phyloP scores from a whole-genome alignment of 768 basidiomycete species.

The Leccinum aurantiacum region DNA sequence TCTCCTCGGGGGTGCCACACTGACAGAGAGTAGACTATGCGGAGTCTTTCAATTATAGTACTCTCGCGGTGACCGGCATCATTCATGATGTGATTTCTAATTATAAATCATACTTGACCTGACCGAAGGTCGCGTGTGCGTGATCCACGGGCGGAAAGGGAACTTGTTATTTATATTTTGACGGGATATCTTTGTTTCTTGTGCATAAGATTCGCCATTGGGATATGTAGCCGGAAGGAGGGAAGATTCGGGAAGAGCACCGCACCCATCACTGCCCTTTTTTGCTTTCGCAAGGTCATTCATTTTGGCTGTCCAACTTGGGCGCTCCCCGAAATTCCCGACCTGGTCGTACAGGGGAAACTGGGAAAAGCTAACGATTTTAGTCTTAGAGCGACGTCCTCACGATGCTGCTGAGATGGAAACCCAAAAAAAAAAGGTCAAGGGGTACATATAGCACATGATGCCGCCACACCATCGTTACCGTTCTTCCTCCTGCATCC shows the following conservation, averaged over 20 bases:
- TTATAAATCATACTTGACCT: neutral
- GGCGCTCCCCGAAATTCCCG: constrained; percentile 6
- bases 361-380: neutral
- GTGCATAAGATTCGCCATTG: neutral
- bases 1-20: neutral
- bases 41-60: neutral
- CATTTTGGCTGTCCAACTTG: constrained; percentile 10
- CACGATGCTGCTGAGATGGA: constrained; percentile 21
- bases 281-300: constrained; percentile 2
- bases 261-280: constrained; percentile 10
- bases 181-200: neutral
- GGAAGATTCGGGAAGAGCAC: neutral
- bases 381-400: neutral
- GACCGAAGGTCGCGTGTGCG: neutral
- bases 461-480: neutral
- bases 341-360: neutral
- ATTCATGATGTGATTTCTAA: neutral
- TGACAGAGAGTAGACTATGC: neutral
- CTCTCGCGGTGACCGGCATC: neutral
- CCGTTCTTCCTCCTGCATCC: neutral
- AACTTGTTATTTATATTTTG: neutral
- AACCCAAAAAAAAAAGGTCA: constrained; percentile 1
- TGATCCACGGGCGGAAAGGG: neutral
- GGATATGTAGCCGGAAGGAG: neutral
- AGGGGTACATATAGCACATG: constrained; percentile 28